phyloP scores from a whole-genome alignment of 345 rosid species.

The Anastatica hierochuntica region DNA sequence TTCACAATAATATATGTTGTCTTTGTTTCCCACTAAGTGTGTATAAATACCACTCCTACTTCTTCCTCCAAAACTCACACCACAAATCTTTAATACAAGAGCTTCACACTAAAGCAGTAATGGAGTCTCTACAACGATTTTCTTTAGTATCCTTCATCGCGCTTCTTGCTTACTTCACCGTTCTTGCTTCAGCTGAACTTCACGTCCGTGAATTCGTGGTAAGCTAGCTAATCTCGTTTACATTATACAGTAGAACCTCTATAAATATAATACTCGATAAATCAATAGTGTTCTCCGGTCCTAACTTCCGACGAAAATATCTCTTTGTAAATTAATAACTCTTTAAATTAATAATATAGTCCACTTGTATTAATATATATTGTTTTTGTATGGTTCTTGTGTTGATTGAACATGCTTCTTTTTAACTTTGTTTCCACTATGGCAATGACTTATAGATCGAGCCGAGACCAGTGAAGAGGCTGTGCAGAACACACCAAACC shows the following conservation, averaged over 20 bases:
- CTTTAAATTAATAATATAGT: no score
- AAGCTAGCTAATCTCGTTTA: conserved; percentile 3
- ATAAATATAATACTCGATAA: no score
- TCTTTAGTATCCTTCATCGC: conserved; percentile 3
- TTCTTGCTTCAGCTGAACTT: conserved; percentile 25
- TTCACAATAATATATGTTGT: conserved; percentile 9
- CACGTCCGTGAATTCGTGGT: conserved; percentile 30
- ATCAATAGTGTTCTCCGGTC: no score
- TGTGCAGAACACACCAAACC: conserved; percentile 76
- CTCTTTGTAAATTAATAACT: no score
- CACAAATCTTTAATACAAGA: conserved; percentile 6
- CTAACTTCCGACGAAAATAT: no score
- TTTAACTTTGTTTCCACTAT: not conserved
- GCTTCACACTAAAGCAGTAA: conserved; percentile 1
- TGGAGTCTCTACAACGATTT: conserved; percentile 18
- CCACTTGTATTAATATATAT: no score
- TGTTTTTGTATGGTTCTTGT: not conserved
- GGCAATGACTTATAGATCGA: conserved; percentile 32
- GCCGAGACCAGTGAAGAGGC: conserved; percentile 67
- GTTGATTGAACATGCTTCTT: not conserved
- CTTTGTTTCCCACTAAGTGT: conserved; percentile 10
- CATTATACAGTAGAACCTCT: no score
- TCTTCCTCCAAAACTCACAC: conserved; percentile 11
- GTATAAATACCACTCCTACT: conserved; percentile 18
- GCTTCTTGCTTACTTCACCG: conserved; percentile 15